A percentile compares a stretch with the other conserved stretches of the same genome.
phyloP scores from a whole-genome alignment of 352 stramenopile genomes.

The Pythium pyrilobum region DNA sequence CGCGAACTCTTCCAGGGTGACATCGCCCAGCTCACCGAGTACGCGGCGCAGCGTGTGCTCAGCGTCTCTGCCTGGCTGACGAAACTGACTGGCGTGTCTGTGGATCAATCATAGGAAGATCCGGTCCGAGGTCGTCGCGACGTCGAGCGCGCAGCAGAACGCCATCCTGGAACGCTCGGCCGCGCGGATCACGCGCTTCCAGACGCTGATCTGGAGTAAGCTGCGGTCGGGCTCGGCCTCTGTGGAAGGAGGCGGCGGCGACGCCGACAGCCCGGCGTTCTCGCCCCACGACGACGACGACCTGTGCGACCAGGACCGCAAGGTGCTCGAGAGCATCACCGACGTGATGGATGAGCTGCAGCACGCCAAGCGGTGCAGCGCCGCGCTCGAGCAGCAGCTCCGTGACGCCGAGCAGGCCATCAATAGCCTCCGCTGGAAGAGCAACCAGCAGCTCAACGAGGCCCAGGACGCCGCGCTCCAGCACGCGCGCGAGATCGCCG shows the following conservation, averaged over 20 bases:
- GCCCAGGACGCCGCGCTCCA: conserved; percentile 25
- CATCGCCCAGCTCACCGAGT: conserved; percentile 48
- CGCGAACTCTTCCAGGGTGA: conserved; percentile 47
- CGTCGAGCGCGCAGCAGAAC: conserved; percentile 51
- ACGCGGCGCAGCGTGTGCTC: conserved; percentile 2
- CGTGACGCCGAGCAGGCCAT: conserved; percentile 41
- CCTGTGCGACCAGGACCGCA: conserved; percentile 58
- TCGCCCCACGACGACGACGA: conserved; percentile 28
- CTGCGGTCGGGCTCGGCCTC: conserved; percentile 12
- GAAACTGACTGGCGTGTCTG: not conserved
- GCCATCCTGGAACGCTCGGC: conserved; percentile 56
- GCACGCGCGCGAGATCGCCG: conserved; percentile 30
- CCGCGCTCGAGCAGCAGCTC: conserved; percentile 31
- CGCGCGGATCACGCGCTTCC: conserved; percentile 52
- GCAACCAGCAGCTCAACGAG: conserved; percentile 43
- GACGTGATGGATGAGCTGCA: conserved; percentile 54
- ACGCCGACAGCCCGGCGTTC: not conserved
- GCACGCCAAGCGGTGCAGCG: conserved; percentile 22
- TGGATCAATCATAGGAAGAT: conserved; percentile 32
- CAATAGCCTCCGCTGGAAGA: conserved; percentile 47
- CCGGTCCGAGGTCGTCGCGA: conserved; percentile 36
- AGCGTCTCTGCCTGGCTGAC: not conserved
- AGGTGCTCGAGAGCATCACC: conserved; percentile 45
- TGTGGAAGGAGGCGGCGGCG: not conserved
- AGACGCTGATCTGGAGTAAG: conserved; percentile 34